phyloP scores from a whole-genome alignment of 495 filamentous ascomycete species.

The Hypomontagnella submonticulosa region DNA sequence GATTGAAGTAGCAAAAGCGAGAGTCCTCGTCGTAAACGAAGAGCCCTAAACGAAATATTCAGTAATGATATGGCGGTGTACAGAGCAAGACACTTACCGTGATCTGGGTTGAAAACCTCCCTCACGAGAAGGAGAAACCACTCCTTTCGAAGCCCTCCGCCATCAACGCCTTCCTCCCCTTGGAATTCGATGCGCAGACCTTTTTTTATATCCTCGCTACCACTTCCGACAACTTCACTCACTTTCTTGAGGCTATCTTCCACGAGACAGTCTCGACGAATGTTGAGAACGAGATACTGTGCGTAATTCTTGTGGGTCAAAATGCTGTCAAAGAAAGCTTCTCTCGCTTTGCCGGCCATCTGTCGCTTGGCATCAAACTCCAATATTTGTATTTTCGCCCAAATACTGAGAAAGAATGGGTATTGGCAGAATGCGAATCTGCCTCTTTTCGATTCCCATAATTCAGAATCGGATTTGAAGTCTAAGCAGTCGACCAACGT shows the following conservation, averaged over 20 bases:
- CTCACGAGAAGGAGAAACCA: conserved; percentile 94
- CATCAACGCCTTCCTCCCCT: conserved; percentile 93
- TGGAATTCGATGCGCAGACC: conserved; percentile 86
- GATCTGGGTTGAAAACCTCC: conserved; percentile 91
- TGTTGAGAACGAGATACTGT: conserved; percentile 81
- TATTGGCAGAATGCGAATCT: conserved; percentile 95
- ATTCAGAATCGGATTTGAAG: conserved; percentile 87
- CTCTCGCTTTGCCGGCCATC: conserved; percentile 89
- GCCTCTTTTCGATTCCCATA: conserved; percentile 79
- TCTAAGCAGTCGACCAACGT: conserved; percentile 86
- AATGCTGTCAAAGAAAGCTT: conserved; percentile 92
- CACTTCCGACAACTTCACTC: conserved; percentile 85
- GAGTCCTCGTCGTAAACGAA: conserved; percentile 97
- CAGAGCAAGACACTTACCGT: conserved; percentile 68
- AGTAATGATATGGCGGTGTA: neutral
- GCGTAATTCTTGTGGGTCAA: conserved; percentile 76
- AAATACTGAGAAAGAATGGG: conserved; percentile 92
- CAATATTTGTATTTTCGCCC: conserved; percentile 91
- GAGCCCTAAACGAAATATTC: conserved; percentile 65
- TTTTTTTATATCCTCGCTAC: conserved; percentile 92
- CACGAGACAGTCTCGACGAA: conserved; percentile 88
- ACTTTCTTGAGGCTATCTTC: conserved; percentile 90
- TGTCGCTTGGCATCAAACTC: conserved; percentile 91
- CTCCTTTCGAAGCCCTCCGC: conserved; percentile 90
- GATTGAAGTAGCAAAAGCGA: conserved; percentile 94